Percentiles rank a stretch among this genome's conserved stretches.
Conservation (phyloP, 106 monocot species). For the Iris macrosiphon region DNA sequence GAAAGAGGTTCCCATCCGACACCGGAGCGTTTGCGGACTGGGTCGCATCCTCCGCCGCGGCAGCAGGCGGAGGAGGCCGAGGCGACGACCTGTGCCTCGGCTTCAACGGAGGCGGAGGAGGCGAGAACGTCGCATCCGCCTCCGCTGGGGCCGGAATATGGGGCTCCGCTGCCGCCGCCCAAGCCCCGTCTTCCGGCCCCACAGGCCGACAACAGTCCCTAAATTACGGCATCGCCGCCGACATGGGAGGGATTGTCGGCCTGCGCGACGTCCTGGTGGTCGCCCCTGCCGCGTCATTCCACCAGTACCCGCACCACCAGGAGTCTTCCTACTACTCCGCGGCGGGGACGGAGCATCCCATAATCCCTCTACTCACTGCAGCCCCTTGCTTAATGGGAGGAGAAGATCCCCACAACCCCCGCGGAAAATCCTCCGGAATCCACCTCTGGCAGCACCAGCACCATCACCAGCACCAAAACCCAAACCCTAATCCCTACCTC, state of each 20-base stretch:
- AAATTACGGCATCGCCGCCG: slow-evolving; percentile 47
- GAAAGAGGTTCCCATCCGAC: slow-evolving; percentile 54
- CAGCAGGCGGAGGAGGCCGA: background rate
- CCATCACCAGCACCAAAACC: slow-evolving; percentile 10
- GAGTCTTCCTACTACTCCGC: slow-evolving; percentile 13
- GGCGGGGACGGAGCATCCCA: slow-evolving; percentile 29
- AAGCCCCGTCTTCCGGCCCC: background rate
- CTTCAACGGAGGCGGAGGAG: background rate
- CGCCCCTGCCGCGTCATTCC: slow-evolving; percentile 35
- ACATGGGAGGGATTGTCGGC: slow-evolving; percentile 58
- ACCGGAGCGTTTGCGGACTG: too few species aligned
- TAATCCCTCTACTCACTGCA: slow-evolving; percentile 46
- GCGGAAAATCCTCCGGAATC: slow-evolving; percentile 9
- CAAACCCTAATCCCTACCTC: slow-evolving; percentile 35
- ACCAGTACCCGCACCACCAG: slow-evolving; percentile 21
- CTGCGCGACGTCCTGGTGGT: slow-evolving; percentile 52
- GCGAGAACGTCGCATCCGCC: slow-evolving; percentile 2
- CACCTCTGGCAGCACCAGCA: slow-evolving; percentile 52
- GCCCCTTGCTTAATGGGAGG: slow-evolving; percentile 28
- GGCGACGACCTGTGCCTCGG: background rate
- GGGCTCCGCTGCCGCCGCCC: slow-evolving; percentile 8
- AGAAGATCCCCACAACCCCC: background rate
- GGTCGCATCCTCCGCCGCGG: slow-evolving; percentile 48
- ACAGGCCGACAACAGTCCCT: slow-evolving; percentile 13
- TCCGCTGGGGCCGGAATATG: slow-evolving; percentile 4